Conservation (phyloP, 2,329 filamentous ascomycete species). For the Aureobasidium sp. region DNA sequence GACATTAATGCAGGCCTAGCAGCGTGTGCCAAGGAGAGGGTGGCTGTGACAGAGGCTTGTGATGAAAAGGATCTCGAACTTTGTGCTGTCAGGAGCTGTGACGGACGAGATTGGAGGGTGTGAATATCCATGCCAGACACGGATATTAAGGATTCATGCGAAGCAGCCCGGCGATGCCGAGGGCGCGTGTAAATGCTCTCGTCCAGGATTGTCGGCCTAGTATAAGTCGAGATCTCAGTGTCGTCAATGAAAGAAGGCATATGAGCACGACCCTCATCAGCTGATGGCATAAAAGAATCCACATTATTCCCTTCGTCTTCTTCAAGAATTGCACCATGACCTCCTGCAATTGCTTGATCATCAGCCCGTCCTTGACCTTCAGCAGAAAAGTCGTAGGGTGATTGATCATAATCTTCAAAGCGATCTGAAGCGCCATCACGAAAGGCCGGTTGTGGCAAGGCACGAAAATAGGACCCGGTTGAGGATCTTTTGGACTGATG, state of each 20-base stretch:
- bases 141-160: constrained; percentile 84
- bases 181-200: constrained; percentile 30
- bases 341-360: neutral
- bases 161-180: constrained; percentile 56
- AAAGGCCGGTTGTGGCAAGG: constrained; percentile 7
- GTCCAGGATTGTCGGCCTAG: constrained; percentile 17
- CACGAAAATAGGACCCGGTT: constrained; percentile 27
- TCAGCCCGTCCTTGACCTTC: neutral
- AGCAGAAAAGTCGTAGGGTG: neutral
- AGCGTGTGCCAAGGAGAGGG: constrained; percentile 22
- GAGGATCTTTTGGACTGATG: constrained; percentile 52
- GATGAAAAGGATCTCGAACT: constrained; percentile 38
- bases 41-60: constrained; percentile 34
- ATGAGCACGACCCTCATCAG: neutral
- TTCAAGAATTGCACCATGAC: constrained; percentile 10
- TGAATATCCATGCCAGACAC: constrained; percentile 84
- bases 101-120: constrained; percentile 59
- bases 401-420: neutral
- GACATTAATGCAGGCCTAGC: constrained; percentile 28
- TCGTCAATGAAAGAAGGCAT: constrained; percentile 12
- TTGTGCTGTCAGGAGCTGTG: constrained; percentile 58
- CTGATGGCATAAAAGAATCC: constrained; percentile 1
- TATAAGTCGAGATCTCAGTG: constrained; percentile 18
- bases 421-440: constrained; percentile 9
- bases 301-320: constrained; percentile 10